These are phyloP conservation scores for Microcos paniculata DNA, from an alignment of 345 rosid genomes.

Conservation along the genomic window DNA sequence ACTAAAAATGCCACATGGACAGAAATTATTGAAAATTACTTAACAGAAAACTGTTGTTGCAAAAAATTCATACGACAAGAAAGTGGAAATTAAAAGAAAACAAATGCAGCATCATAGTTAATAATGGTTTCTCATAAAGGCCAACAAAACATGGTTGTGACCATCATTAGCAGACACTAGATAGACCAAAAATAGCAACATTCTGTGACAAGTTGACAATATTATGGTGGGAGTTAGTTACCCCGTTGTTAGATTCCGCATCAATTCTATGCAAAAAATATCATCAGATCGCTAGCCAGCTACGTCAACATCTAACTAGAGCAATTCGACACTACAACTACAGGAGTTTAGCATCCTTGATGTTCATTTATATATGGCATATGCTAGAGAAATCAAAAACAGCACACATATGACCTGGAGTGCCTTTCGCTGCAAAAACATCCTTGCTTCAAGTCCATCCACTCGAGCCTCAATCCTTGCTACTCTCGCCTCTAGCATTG, in stretches of 20 bases:
- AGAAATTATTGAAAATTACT: too few species aligned
- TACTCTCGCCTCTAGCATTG: constrained; percentile 23
- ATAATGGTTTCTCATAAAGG: background rate
- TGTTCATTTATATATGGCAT: constrained; percentile 31
- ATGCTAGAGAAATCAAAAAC: constrained; percentile 21
- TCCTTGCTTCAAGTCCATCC: constrained; percentile 23
- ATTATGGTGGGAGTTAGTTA: background rate
- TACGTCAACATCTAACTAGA: background rate
- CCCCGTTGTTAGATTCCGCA: background rate
- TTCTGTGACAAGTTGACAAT: background rate
- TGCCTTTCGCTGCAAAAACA: constrained; percentile 19
- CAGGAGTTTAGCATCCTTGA: background rate
- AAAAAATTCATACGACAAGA: background rate
- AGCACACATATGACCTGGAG: constrained; percentile 11
- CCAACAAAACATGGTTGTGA: constrained; percentile 14
- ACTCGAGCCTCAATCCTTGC: constrained; percentile 26
- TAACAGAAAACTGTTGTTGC: background rate
- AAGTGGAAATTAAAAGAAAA: background rate
- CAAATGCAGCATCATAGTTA: background rate
- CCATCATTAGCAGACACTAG: background rate
- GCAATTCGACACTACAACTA: background rate
- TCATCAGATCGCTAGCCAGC: background rate
- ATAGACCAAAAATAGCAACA: background rate
- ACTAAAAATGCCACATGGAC: background rate
- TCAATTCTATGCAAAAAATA: background rate